Percentiles rank a stretch among this genome's conserved stretches.
phyloP scores from a whole-genome alignment of 1,139 yeast genomes.

The Hemisphaericaspora xylanilytica region DNA sequence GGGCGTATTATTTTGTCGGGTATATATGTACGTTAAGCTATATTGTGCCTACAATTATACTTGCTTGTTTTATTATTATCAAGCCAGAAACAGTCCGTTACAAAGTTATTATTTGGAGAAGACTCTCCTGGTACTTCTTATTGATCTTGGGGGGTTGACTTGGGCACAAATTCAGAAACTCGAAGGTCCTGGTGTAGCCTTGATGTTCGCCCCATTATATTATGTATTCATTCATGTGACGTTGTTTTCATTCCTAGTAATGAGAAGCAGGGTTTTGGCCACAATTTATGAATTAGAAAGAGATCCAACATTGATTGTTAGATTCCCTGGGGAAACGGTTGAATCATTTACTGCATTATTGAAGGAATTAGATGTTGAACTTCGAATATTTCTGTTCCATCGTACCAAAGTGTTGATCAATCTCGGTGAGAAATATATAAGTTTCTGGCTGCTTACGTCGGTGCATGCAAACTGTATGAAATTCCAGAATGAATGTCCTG shows the following conservation, averaged over 20 bases:
- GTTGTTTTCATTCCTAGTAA: too few species aligned
- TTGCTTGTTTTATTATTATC: constrained; percentile 26
- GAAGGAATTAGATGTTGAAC: neutral
- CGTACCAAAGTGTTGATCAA: constrained; percentile 1
- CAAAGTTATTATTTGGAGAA: constrained; percentile 28
- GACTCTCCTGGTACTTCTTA: constrained; percentile 16
- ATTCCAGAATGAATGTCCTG: constrained; percentile 1
- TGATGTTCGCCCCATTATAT: too few species aligned
- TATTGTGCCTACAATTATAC: constrained; percentile 22
- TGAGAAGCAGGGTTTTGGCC: too few species aligned
- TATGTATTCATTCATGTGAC: too few species aligned
- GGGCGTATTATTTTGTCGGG: constrained; percentile 5
- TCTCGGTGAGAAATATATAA: constrained; percentile 3
- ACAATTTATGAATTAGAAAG: constrained; percentile 1
- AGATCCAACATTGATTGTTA: neutral
- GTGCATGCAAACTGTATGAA: constrained; percentile 7
- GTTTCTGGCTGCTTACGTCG: constrained; percentile 8
- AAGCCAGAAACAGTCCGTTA: constrained; percentile 17
- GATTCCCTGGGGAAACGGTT: neutral
- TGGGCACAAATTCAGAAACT: neutral
- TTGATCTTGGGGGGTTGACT: constrained; percentile 19
- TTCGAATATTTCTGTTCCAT: constrained; percentile 3
- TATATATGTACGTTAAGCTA: constrained; percentile 14
- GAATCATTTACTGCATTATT: neutral
- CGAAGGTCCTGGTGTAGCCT: too few species aligned